Evolutionary conservation across 1,284 basidiomycete genomes (phyloP).

Genomic region (Apiotrichum gamsii): DNA sequence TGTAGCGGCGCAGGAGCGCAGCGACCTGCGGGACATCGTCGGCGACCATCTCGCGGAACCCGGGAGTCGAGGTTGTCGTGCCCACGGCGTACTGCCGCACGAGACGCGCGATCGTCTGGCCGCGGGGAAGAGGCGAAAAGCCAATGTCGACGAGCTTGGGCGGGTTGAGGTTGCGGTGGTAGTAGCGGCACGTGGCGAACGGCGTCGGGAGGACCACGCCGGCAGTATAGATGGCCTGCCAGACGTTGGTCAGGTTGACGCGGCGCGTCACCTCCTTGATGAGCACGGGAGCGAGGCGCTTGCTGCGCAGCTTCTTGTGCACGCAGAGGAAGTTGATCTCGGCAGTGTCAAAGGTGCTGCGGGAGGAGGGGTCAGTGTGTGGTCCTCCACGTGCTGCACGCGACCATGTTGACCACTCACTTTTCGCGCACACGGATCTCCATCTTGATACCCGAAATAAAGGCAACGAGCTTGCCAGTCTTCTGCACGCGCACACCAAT

Average conservation of each 20-base stretch:
- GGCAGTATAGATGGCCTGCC: conserved; percentile 96
- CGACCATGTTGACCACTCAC: conserved; percentile 55
- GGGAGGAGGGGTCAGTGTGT: too few species aligned
- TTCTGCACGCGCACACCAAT: conserved; percentile 86
- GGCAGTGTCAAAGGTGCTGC: conserved; percentile 62
- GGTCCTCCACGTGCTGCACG: too few species aligned
- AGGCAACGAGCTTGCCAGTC: conserved; percentile 91
- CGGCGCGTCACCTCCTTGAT: conserved; percentile 98
- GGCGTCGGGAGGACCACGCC: conserved; percentile 87
- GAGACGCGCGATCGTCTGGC: conserved; percentile 79
- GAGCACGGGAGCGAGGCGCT: conserved; percentile 89
- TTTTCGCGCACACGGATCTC: conserved; percentile 69
- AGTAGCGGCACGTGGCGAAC: conserved; percentile 79
- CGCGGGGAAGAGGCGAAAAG: conserved; percentile 80
- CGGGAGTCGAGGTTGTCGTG: conserved; percentile 51
- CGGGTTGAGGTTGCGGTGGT: conserved; percentile 87
- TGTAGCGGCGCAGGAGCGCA: conserved; percentile 70
- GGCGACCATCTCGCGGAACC: conserved; percentile 81
- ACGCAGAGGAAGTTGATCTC: conserved; percentile 99
- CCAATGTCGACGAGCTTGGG: conserved; percentile 85
- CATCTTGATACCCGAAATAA: conserved; percentile 92
- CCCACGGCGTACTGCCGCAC: conserved; percentile 67
- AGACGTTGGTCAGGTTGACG: conserved; percentile 80
- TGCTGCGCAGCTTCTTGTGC: conserved; percentile 95
- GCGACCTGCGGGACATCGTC: conserved; percentile 68